These are phyloP conservation scores for Lactifluus pinguis DNA, from an alignment of 768 basidiomycete species.

Conservation along the genomic window DNA sequence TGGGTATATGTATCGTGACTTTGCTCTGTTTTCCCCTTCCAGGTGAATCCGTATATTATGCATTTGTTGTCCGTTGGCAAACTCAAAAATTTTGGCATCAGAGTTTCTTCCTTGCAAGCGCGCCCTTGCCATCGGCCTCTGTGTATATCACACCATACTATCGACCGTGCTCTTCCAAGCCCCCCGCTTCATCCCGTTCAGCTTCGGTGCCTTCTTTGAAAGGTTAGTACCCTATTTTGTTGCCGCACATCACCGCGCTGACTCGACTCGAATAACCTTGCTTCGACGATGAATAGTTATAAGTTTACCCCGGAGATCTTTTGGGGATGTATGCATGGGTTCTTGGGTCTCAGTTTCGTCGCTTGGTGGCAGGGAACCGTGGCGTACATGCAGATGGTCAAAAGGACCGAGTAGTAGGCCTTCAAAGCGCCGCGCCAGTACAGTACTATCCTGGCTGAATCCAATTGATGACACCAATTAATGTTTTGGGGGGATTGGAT, in stretches of 20 bases:
- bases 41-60: conserved; percentile 35
- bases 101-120: conserved; percentile 84
- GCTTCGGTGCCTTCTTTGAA: conserved; percentile 54
- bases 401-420: conserved; percentile 6
- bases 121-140: conserved; percentile 66
- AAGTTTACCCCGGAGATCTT: conserved; percentile 61
- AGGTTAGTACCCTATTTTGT: conserved; percentile 34
- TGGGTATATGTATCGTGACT: conserved; percentile 51
- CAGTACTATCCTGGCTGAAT: not conserved
- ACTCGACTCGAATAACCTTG: not conserved
- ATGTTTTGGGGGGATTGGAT: not conserved
- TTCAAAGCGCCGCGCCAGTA: not conserved
- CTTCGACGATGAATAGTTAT: conserved; percentile 29
- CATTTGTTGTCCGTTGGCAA: not conserved
- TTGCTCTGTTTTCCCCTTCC: conserved; percentile 65
- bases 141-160: conserved; percentile 63
- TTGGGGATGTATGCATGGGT: conserved; percentile 67
- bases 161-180: conserved; percentile 70
- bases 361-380: conserved; percentile 79
- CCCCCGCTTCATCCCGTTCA: conserved; percentile 70
- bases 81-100: conserved; percentile 23
- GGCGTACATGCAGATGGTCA: conserved; percentile 26
- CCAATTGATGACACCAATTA: not conserved
- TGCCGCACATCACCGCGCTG: not conserved
- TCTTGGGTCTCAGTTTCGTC: conserved; percentile 62